These are phyloP conservation scores for Pseudonectria foliicola DNA, from an alignment of 2,329 filamentous ascomycete genomes.

Conservation along the genomic window DNA sequence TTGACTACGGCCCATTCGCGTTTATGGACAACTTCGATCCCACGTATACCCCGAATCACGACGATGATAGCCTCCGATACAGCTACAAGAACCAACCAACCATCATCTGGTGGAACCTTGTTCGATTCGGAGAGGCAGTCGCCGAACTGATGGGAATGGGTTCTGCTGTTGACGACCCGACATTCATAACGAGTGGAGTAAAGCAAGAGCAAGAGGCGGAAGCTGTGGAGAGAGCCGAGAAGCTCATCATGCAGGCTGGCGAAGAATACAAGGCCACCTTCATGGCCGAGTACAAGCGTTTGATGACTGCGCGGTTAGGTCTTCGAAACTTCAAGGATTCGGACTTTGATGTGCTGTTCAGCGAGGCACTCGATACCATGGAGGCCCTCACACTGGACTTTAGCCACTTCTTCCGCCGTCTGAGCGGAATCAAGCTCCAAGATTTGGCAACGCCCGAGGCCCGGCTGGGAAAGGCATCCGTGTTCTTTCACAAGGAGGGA, in stretches of 20 bases:
- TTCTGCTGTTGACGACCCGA: conserved; percentile 59
- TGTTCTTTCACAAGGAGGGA: conserved; percentile 77
- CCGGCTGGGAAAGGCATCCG: conserved; percentile 53
- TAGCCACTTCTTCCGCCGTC: conserved; percentile 82
- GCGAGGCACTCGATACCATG: conserved; percentile 73
- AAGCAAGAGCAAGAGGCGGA: conserved; percentile 52
- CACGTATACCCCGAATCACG: conserved; percentile 91
- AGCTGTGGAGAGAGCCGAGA: conserved; percentile 75
- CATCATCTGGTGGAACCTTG: conserved; percentile 98
- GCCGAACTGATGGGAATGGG: conserved; percentile 84
- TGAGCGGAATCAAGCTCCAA: conserved; percentile 56
- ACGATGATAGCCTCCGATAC: conserved; percentile 82
- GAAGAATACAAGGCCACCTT: conserved; percentile 89
- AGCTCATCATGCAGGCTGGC: conserved; percentile 69
- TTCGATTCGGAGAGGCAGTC: conserved; percentile 80
- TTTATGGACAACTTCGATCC: conserved; percentile 98
- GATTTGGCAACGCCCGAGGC: conserved; percentile 59
- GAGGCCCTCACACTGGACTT: conserved; percentile 84
- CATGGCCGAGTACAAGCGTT: conserved; percentile 75
- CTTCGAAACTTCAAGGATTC: conserved; percentile 59
- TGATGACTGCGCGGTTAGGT: conserved; percentile 77
- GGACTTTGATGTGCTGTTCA: conserved; percentile 78
- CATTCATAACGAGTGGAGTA: conserved; percentile 68
- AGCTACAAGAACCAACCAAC: conserved; percentile 90
- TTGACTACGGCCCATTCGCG: conserved; percentile 95